Percentiles rank a stretch among this genome's conserved stretches.
These are phyloP conservation scores for Vitis cinerea DNA, from an alignment of 164 flowering plant species.

Conservation along the genomic window DNA sequence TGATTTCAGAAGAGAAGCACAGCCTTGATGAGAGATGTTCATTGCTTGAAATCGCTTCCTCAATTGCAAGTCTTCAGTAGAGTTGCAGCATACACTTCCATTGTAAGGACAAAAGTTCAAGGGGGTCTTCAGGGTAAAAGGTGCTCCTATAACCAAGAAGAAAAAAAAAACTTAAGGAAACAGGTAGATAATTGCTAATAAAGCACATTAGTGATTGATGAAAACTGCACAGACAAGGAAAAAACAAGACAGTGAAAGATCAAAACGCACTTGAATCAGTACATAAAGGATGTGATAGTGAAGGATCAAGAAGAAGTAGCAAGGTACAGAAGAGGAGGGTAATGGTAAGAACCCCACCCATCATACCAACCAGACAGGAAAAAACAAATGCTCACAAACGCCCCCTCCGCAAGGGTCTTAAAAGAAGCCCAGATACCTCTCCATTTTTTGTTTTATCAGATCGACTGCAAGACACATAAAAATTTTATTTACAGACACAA, in stretches of 20 bases:
- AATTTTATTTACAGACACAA: background rate
- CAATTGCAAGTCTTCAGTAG: conserved; percentile 45
- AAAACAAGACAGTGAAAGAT: background rate
- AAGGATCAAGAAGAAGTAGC: conserved; percentile 37
- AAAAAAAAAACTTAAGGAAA: background rate
- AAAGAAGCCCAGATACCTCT: background rate
- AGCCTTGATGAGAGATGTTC: conserved; percentile 66
- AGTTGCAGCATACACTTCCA: conserved; percentile 77
- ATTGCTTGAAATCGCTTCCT: conserved; percentile 58
- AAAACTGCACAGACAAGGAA: background rate
- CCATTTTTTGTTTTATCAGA: background rate
- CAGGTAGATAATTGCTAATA: background rate
- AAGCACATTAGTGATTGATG: conserved; percentile 1
- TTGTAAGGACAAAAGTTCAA: conserved; percentile 70
- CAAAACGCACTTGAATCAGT: conserved; percentile 60
- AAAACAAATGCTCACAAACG: background rate
- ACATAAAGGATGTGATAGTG: conserved; percentile 54
- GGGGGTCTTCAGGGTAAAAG: conserved; percentile 36
- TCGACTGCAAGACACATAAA: background rate
- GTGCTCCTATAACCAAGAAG: conserved; percentile 49
- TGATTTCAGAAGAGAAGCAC: conserved; percentile 77
- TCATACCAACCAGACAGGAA: conserved; percentile 7
- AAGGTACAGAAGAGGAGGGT: conserved; percentile 24
- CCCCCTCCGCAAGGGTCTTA: no score
- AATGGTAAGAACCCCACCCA: conserved; percentile 18